phyloP scores from a whole-genome alignment of 176 grass and related monocot genomes.

The Triticum urartu region DNA sequence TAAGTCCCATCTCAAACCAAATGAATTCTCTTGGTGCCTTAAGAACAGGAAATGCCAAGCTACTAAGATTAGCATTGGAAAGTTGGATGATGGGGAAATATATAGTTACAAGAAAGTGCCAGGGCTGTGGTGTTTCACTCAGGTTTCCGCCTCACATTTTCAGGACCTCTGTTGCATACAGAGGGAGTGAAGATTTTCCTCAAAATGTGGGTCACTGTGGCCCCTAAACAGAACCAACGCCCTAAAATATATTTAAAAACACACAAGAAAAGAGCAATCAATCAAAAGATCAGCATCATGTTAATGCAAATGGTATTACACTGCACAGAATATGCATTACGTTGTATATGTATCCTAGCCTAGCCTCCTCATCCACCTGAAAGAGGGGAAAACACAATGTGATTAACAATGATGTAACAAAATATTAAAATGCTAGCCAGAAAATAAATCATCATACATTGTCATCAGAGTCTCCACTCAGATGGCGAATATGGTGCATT shows the following conservation, averaged over 20 bases:
- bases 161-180: too few species aligned
- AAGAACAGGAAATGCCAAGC: background rate
- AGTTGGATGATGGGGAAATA: background rate
- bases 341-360: background rate
- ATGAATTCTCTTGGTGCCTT: background rate
- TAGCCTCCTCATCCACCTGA: background rate
- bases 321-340: background rate
- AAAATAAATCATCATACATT: background rate
- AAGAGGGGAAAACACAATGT: background rate
- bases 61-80: background rate
- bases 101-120: background rate
- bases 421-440: background rate
- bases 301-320: background rate
- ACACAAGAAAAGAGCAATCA: background rate
- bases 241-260: background rate
- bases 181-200: background rate
- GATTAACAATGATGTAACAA: background rate
- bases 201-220: background rate
- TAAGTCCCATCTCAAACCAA: background rate
- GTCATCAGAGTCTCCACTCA: constrained; percentile 5
- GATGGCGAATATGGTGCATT: background rate
- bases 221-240: background rate
- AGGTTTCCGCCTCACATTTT: background rate
- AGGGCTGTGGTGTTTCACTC: background rate
- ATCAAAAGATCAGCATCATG: background rate